phyloP scores from a whole-genome alignment of 108 stramenopile genomes.

The Nannochloropsis oceanica region DNA sequence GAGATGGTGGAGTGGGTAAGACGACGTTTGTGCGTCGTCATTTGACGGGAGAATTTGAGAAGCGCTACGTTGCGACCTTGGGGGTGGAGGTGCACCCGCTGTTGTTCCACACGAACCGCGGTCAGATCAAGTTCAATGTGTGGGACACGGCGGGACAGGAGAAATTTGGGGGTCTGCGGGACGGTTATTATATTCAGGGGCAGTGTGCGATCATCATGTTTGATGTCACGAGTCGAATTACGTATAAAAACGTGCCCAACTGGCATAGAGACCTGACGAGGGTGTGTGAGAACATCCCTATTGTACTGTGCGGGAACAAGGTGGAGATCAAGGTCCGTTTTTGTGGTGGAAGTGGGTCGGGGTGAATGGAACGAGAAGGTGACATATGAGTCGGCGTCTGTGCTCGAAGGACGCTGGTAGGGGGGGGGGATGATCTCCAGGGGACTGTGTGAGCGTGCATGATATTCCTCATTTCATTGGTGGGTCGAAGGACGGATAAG shows the following conservation, averaged over 20 bases:
- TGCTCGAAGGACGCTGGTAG: not conserved
- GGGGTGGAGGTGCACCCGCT: constrained; percentile 76
- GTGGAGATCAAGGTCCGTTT: constrained; percentile 16
- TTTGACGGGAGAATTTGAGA: constrained; percentile 98
- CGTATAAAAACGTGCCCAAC: constrained; percentile 99
- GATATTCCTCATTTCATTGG: too few relatives aligned
- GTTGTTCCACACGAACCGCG: constrained; percentile 93
- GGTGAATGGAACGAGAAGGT: not conserved
- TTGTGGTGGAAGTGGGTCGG: not conserved
- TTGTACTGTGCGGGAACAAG: constrained; percentile 96
- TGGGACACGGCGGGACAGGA: constrained; percentile 99
- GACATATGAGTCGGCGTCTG: not conserved
- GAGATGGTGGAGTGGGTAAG: constrained; percentile 98
- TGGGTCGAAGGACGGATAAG: not conserved
- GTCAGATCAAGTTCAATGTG: constrained; percentile 97
- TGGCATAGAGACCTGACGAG: constrained; percentile 98
- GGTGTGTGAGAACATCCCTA: constrained; percentile 98
- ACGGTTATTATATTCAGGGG: constrained; percentile 89
- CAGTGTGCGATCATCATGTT: constrained; percentile 93
- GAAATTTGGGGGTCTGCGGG: constrained; percentile 94
- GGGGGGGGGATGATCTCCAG: not conserved
- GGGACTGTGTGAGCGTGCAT: too few relatives aligned
- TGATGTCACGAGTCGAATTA: constrained; percentile 64
- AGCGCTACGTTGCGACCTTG: constrained; percentile 79
- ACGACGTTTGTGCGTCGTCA: constrained; percentile 99